Percentiles rank a stretch among this genome's conserved stretches.
Conservation (phyloP, 208 protist species). For the Acanthamoeba lenticulata region DNA sequence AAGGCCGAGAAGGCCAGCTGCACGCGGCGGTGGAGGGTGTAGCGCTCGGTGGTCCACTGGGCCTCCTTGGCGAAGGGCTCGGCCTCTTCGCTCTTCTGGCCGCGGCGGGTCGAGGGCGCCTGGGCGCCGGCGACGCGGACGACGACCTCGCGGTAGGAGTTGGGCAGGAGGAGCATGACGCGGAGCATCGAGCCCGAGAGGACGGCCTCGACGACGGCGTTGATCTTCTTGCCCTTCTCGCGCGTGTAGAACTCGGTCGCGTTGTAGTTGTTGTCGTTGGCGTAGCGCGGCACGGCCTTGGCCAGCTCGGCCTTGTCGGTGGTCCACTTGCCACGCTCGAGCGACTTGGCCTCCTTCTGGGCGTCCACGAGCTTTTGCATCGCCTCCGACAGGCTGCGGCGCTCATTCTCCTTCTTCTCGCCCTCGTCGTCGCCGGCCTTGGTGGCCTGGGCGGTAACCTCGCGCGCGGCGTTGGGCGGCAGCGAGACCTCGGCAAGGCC, state of each 20-base stretch:
- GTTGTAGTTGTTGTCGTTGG: neutral
- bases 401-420: constrained; percentile 33
- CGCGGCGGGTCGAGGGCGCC: constrained; percentile 19
- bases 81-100: constrained; percentile 46
- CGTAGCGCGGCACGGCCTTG: constrained; percentile 44
- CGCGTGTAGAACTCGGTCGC: constrained; percentile 60
- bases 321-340: constrained; percentile 57
- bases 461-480: constrained; percentile 35
- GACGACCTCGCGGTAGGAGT: constrained; percentile 52
- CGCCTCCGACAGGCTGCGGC: neutral
- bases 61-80: constrained; percentile 67
- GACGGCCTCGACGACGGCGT: constrained; percentile 54
- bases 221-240: constrained; percentile 57
- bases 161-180: constrained; percentile 37
- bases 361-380: constrained; percentile 14
- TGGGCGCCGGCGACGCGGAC: constrained; percentile 43
- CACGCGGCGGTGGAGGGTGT: constrained; percentile 43
- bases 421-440: constrained; percentile 6
- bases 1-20: constrained; percentile 59
- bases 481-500: constrained; percentile 60
- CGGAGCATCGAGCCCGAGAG: constrained; percentile 61
- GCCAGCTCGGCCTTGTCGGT: constrained; percentile 21
- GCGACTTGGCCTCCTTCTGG: constrained; percentile 48
- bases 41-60: constrained; percentile 65
- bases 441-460: constrained; percentile 1